phyloP scores from a whole-genome alignment of 2,329 filamentous ascomycete genomes.

The Chaetomium globosum region DNA sequence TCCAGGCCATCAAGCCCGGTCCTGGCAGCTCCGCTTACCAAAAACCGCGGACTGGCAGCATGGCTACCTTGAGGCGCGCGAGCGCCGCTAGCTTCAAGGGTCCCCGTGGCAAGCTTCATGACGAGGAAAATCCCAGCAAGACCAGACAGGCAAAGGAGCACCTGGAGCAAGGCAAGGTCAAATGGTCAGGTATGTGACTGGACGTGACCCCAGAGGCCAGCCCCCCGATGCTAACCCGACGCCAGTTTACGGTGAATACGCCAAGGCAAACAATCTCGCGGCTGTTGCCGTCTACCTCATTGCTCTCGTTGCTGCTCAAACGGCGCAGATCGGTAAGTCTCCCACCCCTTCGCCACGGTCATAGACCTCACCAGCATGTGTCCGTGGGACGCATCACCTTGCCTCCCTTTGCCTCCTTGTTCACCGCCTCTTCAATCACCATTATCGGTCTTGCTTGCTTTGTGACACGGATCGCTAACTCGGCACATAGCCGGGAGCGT shows the following conservation, averaged over 20 bases:
- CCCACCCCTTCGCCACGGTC: neutral
- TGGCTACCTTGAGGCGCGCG: conserved; percentile 80
- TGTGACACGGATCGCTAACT: conserved; percentile 23
- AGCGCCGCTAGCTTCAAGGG: conserved; percentile 90
- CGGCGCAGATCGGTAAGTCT: conserved; percentile 71
- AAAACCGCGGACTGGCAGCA: conserved; percentile 69
- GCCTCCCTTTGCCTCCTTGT: conserved; percentile 30
- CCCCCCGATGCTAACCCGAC: conserved; percentile 24
- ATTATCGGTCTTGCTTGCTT: neutral
- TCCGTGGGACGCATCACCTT: conserved; percentile 16
- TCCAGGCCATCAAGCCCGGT: conserved; percentile 71
- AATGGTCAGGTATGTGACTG: conserved; percentile 67
- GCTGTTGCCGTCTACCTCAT: conserved; percentile 81
- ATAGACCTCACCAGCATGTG: neutral
- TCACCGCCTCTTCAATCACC: conserved; percentile 9
- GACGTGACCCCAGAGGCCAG: neutral
- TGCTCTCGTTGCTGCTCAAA: conserved; percentile 78
- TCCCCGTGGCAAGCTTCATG: conserved; percentile 77
- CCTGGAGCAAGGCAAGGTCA: conserved; percentile 93
- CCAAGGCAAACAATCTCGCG: conserved; percentile 85
- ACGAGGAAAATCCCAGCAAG: conserved; percentile 80
- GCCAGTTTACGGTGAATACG: conserved; percentile 85
- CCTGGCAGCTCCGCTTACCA: conserved; percentile 39
- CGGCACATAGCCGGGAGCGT: conserved; percentile 66
- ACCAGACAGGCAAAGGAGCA: conserved; percentile 87